phyloP scores from a whole-genome alignment of 1,284 basidiomycete species.

The Thelephora terrestris region DNA sequence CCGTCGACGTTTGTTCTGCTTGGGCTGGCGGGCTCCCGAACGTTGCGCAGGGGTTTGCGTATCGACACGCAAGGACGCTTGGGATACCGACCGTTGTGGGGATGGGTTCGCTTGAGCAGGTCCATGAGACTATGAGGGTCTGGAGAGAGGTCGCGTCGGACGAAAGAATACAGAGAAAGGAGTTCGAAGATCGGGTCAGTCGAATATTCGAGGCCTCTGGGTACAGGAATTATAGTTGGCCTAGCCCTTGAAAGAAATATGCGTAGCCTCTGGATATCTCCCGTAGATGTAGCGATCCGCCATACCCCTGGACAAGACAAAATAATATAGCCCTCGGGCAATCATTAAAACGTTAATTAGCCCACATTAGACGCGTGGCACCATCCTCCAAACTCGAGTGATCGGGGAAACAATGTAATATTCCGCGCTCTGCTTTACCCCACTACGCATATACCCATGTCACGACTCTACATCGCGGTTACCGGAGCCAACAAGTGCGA shows the following conservation, averaged over 20 bases:
- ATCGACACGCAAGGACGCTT: constrained; percentile 36
- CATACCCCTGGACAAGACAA: no score
- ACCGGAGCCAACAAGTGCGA: constrained; percentile 62
- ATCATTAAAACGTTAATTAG: no score
- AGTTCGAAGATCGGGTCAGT: constrained; percentile 38
- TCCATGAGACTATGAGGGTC: constrained; percentile 60
- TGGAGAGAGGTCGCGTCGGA: constrained; percentile 51
- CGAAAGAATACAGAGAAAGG: constrained; percentile 28
- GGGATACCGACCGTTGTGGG: constrained; percentile 68
- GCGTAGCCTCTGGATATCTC: no score
- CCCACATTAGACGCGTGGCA: no score
- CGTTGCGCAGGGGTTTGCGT: constrained; percentile 68
- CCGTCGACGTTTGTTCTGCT: constrained; percentile 19
- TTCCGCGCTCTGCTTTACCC: no score
- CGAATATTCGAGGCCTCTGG: constrained; percentile 28
- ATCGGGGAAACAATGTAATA: no score
- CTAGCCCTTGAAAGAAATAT: neutral
- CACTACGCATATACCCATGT: neutral
- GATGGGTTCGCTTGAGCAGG: constrained; percentile 58
- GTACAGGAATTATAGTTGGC: neutral
- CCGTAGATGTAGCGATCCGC: no score
- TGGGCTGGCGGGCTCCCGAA: constrained; percentile 48
- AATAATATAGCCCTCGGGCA: no score
- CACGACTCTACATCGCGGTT: constrained; percentile 46
- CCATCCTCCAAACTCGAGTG: no score